Evolutionary conservation across 106 monocot species (phyloP).

Genomic region (Ottelia alismoides): DNA sequence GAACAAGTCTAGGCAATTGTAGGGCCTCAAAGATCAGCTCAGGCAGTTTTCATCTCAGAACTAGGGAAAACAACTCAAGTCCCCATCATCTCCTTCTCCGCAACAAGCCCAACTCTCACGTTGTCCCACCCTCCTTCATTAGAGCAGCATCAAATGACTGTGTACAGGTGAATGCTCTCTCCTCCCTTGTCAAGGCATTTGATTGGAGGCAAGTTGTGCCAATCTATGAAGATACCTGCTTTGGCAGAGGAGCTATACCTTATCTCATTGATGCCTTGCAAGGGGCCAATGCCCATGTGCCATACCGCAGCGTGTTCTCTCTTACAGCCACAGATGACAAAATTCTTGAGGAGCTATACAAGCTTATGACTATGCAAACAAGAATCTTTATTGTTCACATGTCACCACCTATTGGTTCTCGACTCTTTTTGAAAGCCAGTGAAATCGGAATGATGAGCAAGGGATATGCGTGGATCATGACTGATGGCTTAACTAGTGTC

Average conservation of each 20-base stretch:
- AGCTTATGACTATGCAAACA: conserved; percentile 1
- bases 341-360: conserved; percentile 1
- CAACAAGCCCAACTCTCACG: conserved; percentile 7
- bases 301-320: conserved; percentile 3
- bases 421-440: conserved; percentile 11
- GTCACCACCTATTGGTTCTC: conserved; percentile 3
- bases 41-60: neutral
- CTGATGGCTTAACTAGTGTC: conserved; percentile 2
- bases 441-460: conserved; percentile 10
- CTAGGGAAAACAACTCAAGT: conserved; percentile 12
- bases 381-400: conserved; percentile 18
- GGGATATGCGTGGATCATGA: conserved; percentile 12
- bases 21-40: conserved; percentile 8
- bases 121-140: conserved; percentile 1
- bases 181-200: neutral
- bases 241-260: neutral
- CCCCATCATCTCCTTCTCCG: conserved; percentile 18
- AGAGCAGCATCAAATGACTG: conserved; percentile 3
- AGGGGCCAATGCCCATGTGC: neutral
- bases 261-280: conserved; percentile 6
- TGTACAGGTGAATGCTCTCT: conserved; percentile 1
- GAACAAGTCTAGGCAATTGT: conserved; percentile 10
- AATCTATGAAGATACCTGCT: conserved; percentile 9
- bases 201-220: conserved; percentile 10
- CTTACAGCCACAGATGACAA: conserved; percentile 1